These are phyloP conservation scores for Helicocarpus griseus DNA, from an alignment of 2,329 filamentous ascomycete species.

Conservation along the genomic window DNA sequence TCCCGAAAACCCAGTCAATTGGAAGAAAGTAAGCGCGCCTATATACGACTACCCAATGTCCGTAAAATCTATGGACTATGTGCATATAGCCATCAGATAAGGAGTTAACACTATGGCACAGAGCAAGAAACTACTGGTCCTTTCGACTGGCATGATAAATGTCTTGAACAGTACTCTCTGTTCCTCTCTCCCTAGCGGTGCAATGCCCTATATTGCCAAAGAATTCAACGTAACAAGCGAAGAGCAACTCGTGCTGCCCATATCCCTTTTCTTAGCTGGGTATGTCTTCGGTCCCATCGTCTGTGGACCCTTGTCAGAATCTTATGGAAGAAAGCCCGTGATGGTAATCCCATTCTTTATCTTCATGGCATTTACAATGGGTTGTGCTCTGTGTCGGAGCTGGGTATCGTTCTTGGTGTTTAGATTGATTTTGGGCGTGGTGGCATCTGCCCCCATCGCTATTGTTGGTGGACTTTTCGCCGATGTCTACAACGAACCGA, in stretches of 20 bases:
- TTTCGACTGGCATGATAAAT: slow-evolving; percentile 22
- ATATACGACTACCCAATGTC: background rate
- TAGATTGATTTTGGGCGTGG: slow-evolving; percentile 36
- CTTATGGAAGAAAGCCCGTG: slow-evolving; percentile 32
- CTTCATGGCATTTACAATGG: slow-evolving; percentile 35
- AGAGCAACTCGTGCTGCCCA: slow-evolving; percentile 27
- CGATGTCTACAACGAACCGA: slow-evolving; percentile 38
- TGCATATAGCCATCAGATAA: background rate
- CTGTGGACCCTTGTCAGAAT: slow-evolving; percentile 36
- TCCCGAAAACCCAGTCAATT: slow-evolving; percentile 26
- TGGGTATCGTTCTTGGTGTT: slow-evolving; percentile 35
- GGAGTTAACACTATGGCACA: slow-evolving; percentile 4
- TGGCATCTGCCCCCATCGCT: slow-evolving; percentile 36
- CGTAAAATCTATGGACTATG: background rate
- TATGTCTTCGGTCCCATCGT: slow-evolving; percentile 36
- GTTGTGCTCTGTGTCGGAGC: slow-evolving; percentile 34
- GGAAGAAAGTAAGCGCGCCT: slow-evolving; percentile 19
- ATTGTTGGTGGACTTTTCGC: slow-evolving; percentile 38
- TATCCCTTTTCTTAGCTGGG: slow-evolving; percentile 32
- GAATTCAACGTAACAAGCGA: slow-evolving; percentile 26
- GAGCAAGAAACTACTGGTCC: slow-evolving; percentile 26
- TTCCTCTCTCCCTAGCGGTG: slow-evolving; percentile 31
- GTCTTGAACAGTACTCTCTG: slow-evolving; percentile 34
- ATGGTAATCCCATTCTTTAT: slow-evolving; percentile 43
- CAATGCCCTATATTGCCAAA: slow-evolving; percentile 27